Evolutionary conservation across 1,284 basidiomycete species (phyloP).

Genomic region (Hemileia vastatrix): DNA sequence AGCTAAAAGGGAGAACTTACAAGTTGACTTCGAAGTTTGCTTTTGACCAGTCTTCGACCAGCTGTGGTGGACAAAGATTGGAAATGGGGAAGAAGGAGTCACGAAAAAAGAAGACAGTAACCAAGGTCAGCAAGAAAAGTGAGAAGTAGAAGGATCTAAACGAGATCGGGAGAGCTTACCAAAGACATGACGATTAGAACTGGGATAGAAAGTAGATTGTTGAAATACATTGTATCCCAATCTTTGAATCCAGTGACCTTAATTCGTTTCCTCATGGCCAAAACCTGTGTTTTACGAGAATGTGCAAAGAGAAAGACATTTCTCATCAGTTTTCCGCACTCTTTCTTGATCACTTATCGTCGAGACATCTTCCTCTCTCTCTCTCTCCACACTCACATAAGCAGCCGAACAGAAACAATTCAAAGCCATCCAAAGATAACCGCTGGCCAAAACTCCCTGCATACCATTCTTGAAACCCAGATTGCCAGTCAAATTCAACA

Average conservation of each 20-base stretch:
- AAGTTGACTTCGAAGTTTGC: constrained; percentile 39
- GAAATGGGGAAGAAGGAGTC: too few species aligned
- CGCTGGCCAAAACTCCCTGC: constrained; percentile 30
- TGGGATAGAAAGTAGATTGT: constrained; percentile 43
- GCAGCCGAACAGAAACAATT: constrained; percentile 41
- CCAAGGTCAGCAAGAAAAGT: constrained; percentile 1
- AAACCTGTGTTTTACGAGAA: constrained; percentile 7
- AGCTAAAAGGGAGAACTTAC: constrained; percentile 12
- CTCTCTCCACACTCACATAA: constrained; percentile 28
- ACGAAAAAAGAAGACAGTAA: not conserved
- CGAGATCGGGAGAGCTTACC: not conserved
- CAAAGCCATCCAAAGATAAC: constrained; percentile 43
- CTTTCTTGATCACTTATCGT: too few species aligned
- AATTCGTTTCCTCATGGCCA: constrained; percentile 44
- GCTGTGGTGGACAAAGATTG: too few species aligned
- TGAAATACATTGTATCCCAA: constrained; percentile 45
- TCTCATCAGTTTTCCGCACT: too few species aligned
- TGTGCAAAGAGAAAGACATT: not conserved
- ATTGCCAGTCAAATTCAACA: too few species aligned
- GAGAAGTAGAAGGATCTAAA: not conserved
- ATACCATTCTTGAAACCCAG: too few species aligned
- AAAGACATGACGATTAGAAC: constrained; percentile 42
- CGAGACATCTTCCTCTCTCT: too few species aligned
- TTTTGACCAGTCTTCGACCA: constrained; percentile 41
- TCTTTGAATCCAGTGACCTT: constrained; percentile 44